These are phyloP conservation scores for Penicillium tannophilum DNA, from an alignment of 495 filamentous ascomycete genomes.

Conservation along the genomic window DNA sequence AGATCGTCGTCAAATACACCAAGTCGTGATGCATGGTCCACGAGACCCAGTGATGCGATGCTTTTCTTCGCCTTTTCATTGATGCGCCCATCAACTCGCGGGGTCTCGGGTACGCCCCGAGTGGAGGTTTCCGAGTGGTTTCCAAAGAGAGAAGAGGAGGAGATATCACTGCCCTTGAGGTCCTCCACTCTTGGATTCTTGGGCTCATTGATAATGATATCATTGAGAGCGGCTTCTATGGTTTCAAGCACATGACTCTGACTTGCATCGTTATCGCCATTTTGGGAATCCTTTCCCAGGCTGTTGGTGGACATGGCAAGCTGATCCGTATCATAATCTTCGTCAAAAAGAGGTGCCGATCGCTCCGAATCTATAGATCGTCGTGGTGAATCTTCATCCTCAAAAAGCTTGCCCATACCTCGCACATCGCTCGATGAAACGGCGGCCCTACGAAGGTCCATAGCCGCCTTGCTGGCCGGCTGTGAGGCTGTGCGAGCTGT, in stretches of 20 bases:
- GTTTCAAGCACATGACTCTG: constrained; percentile 74
- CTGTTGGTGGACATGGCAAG: constrained; percentile 63
- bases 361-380: constrained; percentile 60
- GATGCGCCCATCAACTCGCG: constrained; percentile 38
- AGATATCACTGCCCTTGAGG: constrained; percentile 54
- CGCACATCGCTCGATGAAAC: constrained; percentile 60
- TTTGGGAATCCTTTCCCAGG: constrained; percentile 52
- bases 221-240: constrained; percentile 92
- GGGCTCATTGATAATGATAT: constrained; percentile 83
- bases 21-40: constrained; percentile 75
- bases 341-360: constrained; percentile 62
- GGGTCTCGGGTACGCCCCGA: constrained; percentile 59
- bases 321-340: constrained; percentile 66
- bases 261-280: constrained; percentile 45
- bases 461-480: constrained; percentile 32
- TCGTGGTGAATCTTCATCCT: constrained; percentile 50
- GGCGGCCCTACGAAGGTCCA: constrained; percentile 59
- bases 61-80: constrained; percentile 72
- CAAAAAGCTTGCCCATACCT: constrained; percentile 41
- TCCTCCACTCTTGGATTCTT: constrained; percentile 67
- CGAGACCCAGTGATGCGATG: constrained; percentile 86
- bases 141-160: constrained; percentile 34
- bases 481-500: constrained; percentile 45
- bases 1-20: constrained; percentile 96
- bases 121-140: constrained; percentile 51